These are phyloP conservation scores for Phyllosticta citriasiana DNA, from an alignment of 2,329 filamentous ascomycete genomes.

Conservation along the genomic window DNA sequence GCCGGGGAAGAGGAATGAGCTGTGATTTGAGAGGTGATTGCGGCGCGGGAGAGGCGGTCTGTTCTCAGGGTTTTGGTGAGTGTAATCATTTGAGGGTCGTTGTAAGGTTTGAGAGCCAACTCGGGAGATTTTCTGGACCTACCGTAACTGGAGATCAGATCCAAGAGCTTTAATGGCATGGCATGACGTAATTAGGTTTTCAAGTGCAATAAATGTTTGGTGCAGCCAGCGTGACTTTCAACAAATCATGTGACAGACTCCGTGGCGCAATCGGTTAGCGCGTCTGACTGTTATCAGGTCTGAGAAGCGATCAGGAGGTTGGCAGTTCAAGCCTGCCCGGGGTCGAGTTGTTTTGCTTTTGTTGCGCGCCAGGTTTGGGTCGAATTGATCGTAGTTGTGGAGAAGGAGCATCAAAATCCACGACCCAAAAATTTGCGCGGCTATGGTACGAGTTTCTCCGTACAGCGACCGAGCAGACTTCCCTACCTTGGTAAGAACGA, in stretches of 20 bases:
- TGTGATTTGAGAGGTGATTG: not conserved
- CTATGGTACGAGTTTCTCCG: not conserved
- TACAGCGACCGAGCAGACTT: not conserved
- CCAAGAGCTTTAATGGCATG: not conserved
- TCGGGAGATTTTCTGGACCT: too few species aligned
- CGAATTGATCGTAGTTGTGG: not conserved
- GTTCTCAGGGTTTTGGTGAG: not conserved
- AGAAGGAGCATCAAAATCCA: not conserved
- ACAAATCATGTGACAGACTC: not conserved
- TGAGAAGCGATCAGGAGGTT: conserved; percentile 3
- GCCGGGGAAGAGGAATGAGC: not conserved
- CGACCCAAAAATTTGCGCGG: not conserved
- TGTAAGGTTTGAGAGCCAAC: too few species aligned
- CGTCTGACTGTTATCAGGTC: not conserved
- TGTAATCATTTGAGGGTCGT: too few species aligned
- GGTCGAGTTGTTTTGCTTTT: not conserved
- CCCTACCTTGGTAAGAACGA: not conserved
- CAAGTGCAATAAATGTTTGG: not conserved
- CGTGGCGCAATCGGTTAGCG: not conserved
- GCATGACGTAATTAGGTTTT: not conserved
- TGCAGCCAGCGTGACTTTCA: not conserved
- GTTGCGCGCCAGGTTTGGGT: not conserved
- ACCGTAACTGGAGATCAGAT: not conserved
- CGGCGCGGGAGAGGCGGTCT: not conserved
- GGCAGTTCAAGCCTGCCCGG: conserved; percentile 8